phyloP scores from a whole-genome alignment of 192 early-diverging fungal species.

The Globomyces pollinis-pini region DNA sequence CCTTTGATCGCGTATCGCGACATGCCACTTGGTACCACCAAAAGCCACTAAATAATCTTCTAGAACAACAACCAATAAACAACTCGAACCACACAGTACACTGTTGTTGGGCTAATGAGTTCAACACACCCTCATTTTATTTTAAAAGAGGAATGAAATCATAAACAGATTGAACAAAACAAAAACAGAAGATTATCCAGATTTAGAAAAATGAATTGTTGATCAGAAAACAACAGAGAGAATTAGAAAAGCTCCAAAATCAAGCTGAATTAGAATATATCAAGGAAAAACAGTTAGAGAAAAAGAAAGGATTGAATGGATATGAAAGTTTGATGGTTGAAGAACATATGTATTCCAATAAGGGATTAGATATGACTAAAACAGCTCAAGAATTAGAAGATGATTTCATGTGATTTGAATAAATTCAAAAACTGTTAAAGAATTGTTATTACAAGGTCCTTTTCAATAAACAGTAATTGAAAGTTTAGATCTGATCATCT shows the following conservation, averaged over 20 bases:
- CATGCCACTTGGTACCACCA: too few relatives aligned
- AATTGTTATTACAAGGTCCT: too few relatives aligned
- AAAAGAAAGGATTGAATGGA: not conserved
- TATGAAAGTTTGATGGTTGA: not conserved
- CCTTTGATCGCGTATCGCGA: too few relatives aligned
- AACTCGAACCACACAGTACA: too few relatives aligned
- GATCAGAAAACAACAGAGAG: slow-evolving; percentile 55
- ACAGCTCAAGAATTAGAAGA: slow-evolving; percentile 9
- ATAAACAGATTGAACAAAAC: slow-evolving; percentile 96
- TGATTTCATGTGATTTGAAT: slow-evolving; percentile 13
- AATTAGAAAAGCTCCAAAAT: slow-evolving; percentile 36
- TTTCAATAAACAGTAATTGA: too few relatives aligned
- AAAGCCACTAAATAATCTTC: too few relatives aligned
- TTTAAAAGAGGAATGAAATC: slow-evolving; percentile 80
- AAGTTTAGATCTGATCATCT: too few relatives aligned
- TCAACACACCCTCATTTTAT: too few relatives aligned
- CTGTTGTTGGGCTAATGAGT: too few relatives aligned
- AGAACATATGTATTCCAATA: slow-evolving; percentile 11
- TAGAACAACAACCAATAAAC: too few relatives aligned
- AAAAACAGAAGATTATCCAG: slow-evolving; percentile 63
- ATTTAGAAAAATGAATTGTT: slow-evolving; percentile 96
- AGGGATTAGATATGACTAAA: slow-evolving; percentile 7
- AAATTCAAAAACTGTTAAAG: too few relatives aligned
- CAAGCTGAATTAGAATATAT: not conserved
- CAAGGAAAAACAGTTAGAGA: slow-evolving; percentile 1